Evolutionary conservation across 352 stramenopile species (phyloP).

Genomic region (Pythium myriotylum): DNA sequence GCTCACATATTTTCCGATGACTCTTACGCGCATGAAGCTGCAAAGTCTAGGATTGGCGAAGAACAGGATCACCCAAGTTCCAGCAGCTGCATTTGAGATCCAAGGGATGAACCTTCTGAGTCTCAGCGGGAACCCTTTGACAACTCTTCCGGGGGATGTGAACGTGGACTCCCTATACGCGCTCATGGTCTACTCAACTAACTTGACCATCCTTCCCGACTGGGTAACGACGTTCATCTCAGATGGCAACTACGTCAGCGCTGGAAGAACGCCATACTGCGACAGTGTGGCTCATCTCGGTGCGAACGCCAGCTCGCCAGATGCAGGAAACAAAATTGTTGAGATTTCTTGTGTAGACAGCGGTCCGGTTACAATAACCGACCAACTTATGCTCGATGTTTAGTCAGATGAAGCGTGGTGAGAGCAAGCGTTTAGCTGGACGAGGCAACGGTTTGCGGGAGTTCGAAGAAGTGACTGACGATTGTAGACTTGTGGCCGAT

Average conservation of each 20-base stretch:
- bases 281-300: no score
- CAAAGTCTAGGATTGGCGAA: not conserved
- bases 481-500: no score
- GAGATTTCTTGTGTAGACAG: no score
- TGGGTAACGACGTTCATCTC: not conserved
- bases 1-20: not conserved
- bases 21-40: not conserved
- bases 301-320: no score
- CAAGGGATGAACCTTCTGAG: not conserved
- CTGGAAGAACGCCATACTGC: conserved; percentile 2
- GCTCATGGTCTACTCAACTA: not conserved
- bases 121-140: not conserved
- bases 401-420: no score
- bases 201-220: not conserved
- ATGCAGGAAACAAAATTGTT: no score
- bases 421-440: no score
- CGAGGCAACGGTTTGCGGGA: no score
- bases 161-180: not conserved
- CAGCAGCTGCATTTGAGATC: not conserved
- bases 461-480: no score
- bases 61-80: not conserved
- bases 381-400: no score
- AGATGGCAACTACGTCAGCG: not conserved
- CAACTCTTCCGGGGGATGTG: not conserved
- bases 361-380: no score